Evolutionary conservation across 306 rosid species (phyloP).

Genomic region (Quercus rubra): DNA sequence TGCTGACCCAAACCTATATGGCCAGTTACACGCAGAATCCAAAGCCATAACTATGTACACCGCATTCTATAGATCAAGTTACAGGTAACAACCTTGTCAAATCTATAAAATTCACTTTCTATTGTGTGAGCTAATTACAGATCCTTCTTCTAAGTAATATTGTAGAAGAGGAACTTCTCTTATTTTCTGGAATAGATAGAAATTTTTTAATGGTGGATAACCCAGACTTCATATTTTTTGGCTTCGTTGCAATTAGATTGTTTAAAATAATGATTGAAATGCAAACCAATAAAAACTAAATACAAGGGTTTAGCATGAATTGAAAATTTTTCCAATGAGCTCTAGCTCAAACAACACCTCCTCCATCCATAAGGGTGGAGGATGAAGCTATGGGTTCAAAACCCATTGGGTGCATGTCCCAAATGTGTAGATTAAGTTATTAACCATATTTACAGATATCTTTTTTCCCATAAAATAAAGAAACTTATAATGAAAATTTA

Average conservation of each 20-base stretch:
- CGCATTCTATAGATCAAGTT: neutral
- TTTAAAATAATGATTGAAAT: neutral
- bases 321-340: neutral
- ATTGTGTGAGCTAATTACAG: neutral
- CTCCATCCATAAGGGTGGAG: no score
- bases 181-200: neutral
- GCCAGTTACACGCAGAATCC: neutral
- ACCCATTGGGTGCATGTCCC: no score
- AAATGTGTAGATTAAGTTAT: no score
- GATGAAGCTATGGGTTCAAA: no score
- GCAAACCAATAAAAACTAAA: neutral
- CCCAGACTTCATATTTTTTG: neutral
- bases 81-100: neutral
- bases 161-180: neutral
- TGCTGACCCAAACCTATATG: neutral
- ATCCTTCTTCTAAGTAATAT: neutral
- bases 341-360: no score
- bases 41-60: neutral
- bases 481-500: no score
- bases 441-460: no score
- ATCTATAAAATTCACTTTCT: neutral
- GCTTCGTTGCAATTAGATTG: neutral
- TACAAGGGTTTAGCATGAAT: neutral
- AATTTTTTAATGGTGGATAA: neutral
- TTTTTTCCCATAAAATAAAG: no score